A percentile compares a stretch with the other conserved stretches of the same genome.
These are phyloP conservation scores for Akanthomyces dipterigenus DNA, from an alignment of 2,329 filamentous ascomycete species.

Conservation along the genomic window DNA sequence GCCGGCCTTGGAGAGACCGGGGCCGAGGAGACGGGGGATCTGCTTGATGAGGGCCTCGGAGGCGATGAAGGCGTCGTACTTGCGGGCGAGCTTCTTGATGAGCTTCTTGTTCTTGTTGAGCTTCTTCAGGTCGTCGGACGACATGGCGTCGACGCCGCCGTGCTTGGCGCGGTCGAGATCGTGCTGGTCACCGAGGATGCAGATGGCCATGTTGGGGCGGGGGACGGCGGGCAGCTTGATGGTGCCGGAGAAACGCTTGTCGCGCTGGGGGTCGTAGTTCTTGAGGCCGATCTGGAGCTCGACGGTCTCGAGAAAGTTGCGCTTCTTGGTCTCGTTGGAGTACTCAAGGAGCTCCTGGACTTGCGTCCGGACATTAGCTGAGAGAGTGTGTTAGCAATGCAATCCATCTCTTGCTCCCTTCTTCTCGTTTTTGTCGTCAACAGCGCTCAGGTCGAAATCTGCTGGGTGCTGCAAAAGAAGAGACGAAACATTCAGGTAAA, in stretches of 20 bases:
- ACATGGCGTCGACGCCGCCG: constrained; percentile 97
- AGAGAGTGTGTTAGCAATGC: constrained; percentile 31
- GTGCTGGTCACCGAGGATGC: constrained; percentile 72
- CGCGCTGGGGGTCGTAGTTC: constrained; percentile 99
- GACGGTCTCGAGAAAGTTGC: constrained; percentile 95
- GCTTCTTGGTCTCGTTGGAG: constrained; percentile 90
- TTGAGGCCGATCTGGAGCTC: constrained; percentile 90
- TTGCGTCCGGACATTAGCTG: constrained; percentile 89
- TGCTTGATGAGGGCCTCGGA: constrained; percentile 98
- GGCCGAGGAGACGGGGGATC: constrained; percentile 98
- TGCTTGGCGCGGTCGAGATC: constrained; percentile 99
- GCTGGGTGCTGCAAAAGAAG: not conserved
- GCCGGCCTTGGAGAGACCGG: constrained; percentile 96
- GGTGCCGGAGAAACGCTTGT: constrained; percentile 99
- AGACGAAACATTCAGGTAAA: not conserved
- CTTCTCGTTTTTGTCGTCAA: not conserved
- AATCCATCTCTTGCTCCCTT: not conserved
- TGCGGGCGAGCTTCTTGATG: constrained; percentile 99
- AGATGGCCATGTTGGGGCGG: constrained; percentile 85
- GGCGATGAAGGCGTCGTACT: constrained; percentile 99
- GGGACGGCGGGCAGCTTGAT: constrained; percentile 90
- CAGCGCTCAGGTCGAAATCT: not conserved
- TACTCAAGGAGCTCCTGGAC: constrained; percentile 92
- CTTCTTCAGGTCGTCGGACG: constrained; percentile 98
- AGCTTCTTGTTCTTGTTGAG: constrained; percentile 99